Evolutionary conservation across 805 yeast genomes (phyloP), one percentile per base, ranked within the genome.

Genomic region (Saccharomycopsis sp.): DNA sequence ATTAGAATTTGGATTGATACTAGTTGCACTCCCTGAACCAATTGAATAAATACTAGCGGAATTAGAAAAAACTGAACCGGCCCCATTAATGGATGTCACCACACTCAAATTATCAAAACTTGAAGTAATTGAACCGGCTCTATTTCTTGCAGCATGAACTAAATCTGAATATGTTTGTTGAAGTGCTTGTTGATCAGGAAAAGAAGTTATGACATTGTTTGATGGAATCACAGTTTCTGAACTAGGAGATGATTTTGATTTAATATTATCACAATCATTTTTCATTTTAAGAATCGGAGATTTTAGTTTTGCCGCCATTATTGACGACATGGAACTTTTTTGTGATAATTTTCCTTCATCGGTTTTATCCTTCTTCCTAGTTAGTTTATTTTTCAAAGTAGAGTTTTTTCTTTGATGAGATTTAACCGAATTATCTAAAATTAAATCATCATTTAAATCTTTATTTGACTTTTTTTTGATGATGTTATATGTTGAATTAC

Each of bases 41-140:
- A 37, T 29, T 5, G 45, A 41, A 21, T 26, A 36, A 27, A 41
- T 26, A 29, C 44, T 41, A 17, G 20, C 31, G 20, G 5, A n/a
- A 18, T 9, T 20, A 9, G 45, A 41, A 19, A 41, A 28, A 21
- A 41, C 20, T 8, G 44, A 41, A 4, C 40, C 36, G 3, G 29
- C 36, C 3, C 32, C 41, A 31, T 36, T 31, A 4, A 35, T 21
- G 3, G 45, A 41, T 19, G 25, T 37, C 9, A 29, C 45, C 6
- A 26, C 3, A 14, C 41, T 37, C 21, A 33, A 34, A 5, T 32
- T 31, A 27, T 37, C 44, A 21, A 41, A 13, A 19, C 39, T 35
- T 4, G 39, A 36, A 25, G 27, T 40, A n/a, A 40, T 21, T 9
- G 44, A 40, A 3, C 25, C 40, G 9, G 41, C 21, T n/a, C 41